Evolutionary conservation across 345 rosid species (phyloP).

Genomic region (Toxicodendron radicans): DNA sequence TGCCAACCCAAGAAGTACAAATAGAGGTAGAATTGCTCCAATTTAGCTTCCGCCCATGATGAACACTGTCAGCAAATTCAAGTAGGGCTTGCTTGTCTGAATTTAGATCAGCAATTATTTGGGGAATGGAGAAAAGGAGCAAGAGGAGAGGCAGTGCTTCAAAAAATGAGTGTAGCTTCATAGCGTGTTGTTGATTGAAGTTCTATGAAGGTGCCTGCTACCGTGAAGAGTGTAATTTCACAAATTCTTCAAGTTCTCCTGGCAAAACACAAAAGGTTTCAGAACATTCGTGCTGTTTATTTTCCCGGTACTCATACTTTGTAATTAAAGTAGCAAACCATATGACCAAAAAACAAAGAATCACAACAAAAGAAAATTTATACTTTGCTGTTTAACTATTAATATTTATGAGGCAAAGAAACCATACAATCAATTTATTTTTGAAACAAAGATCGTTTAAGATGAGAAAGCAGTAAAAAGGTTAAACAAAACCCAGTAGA

Average conservation of each 20-base stretch:
- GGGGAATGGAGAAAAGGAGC: conserved; percentile 34
- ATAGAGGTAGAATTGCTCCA: conserved; percentile 56
- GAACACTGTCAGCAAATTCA: conserved; percentile 62
- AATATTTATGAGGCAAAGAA: neutral
- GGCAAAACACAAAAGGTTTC: neutral
- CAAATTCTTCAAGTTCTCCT: conserved; percentile 18
- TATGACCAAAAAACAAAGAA: neutral
- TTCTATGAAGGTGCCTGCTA: neutral
- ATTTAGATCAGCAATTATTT: conserved; percentile 42
- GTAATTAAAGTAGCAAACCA: conserved; percentile 1
- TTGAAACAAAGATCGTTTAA: neutral
- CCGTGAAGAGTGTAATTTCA: conserved; percentile 2
- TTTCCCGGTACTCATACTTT: neutral
- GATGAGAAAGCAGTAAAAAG: neutral
- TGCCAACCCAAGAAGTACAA: conserved; percentile 78
- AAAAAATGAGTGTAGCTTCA: conserved; percentile 38
- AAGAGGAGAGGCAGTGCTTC: conserved; percentile 35
- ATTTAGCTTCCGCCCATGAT: conserved; percentile 74
- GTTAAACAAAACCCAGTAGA: neutral
- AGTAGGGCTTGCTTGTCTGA: conserved; percentile 81
- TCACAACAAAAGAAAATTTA: neutral
- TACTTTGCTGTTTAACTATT: neutral
- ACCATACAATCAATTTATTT: neutral
- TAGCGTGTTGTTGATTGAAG: conserved; percentile 22
- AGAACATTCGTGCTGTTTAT: conserved; percentile 4